Percentiles rank a stretch among this genome's conserved stretches.
Evolutionary conservation across 441 rosid genomes (phyloP).

Genomic region (Populus hybrid): DNA sequence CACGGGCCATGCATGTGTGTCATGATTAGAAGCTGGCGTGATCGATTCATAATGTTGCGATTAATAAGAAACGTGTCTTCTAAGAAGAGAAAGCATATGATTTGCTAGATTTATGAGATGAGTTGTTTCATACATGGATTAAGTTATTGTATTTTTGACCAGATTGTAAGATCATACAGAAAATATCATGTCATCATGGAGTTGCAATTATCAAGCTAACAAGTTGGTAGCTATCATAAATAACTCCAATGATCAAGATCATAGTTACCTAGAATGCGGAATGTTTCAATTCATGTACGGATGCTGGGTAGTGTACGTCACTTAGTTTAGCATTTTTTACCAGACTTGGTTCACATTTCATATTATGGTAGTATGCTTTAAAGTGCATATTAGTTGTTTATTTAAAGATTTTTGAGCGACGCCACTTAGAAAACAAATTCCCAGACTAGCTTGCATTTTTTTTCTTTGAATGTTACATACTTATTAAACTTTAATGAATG

Average conservation of each 20-base stretch:
- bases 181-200: not conserved
- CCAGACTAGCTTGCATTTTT: not conserved
- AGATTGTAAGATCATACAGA: not conserved
- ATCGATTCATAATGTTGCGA: slow-evolving; percentile 1
- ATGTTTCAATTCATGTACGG: not conserved
- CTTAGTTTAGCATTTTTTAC: not conserved
- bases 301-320: not conserved
- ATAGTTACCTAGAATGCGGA: not conserved
- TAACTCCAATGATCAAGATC: not conserved
- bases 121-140: not conserved
- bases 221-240: not conserved
- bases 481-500: not conserved
- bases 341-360: not conserved
- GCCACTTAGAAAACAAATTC: not conserved
- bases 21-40: not conserved
- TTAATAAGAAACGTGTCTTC: not conserved
- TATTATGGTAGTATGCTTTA: not conserved
- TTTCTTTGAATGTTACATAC: not conserved
- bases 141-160: not conserved
- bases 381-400: not conserved
- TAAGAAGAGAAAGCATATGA: not conserved
- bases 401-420: not conserved
- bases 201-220: not conserved
- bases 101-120: not conserved
- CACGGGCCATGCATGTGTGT: slow-evolving; percentile 23